A percentile compares a stretch with the other conserved stretches of the same genome.
Conservation (phyloP, 2,329 filamentous ascomycete species). For the Claviceps quebecensis region DNA sequence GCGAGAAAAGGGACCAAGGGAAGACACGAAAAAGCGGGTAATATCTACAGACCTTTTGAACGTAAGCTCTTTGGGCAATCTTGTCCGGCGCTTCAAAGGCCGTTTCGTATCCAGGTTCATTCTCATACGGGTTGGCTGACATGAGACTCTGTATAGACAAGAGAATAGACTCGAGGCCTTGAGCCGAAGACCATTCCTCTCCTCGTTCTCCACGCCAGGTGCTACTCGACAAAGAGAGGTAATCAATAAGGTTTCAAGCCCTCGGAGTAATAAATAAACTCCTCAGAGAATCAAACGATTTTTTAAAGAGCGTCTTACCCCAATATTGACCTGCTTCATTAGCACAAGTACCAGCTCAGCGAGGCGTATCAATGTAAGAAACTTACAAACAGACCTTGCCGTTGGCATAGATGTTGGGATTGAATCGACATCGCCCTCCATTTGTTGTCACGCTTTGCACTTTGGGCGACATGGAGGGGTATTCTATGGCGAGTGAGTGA, state of each 20-base stretch:
- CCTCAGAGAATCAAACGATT: neutral
- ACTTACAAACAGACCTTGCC: constrained; percentile 87
- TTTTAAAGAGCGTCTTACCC: constrained; percentile 40
- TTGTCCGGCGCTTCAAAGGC: constrained; percentile 55
- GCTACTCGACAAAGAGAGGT: constrained; percentile 28
- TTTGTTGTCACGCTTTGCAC: constrained; percentile 73
- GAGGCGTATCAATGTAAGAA: neutral
- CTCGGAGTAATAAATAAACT: neutral
- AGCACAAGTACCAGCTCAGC: neutral
- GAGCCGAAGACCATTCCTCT: constrained; percentile 93
- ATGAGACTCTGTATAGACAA: constrained; percentile 94
- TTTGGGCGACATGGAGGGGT: constrained; percentile 53
- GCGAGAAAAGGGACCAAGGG: neutral
- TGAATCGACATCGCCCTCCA: constrained; percentile 75
- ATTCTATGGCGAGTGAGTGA: constrained; percentile 42
- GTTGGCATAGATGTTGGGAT: constrained; percentile 86
- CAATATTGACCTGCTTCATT: constrained; percentile 54
- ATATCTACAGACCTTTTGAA: constrained; percentile 50
- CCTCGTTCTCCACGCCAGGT: constrained; percentile 87
- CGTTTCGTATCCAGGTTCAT: constrained; percentile 86
- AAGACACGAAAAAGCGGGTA: neutral
- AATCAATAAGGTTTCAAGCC: neutral
- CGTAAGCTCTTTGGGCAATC: constrained; percentile 59
- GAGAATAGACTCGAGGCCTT: constrained; percentile 85
- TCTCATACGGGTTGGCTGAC: constrained; percentile 87